Base-by-base conservation (phyloP, 2,329 filamentous ascomycete genomes). In the Trichoderma simmonsii region DNA sequence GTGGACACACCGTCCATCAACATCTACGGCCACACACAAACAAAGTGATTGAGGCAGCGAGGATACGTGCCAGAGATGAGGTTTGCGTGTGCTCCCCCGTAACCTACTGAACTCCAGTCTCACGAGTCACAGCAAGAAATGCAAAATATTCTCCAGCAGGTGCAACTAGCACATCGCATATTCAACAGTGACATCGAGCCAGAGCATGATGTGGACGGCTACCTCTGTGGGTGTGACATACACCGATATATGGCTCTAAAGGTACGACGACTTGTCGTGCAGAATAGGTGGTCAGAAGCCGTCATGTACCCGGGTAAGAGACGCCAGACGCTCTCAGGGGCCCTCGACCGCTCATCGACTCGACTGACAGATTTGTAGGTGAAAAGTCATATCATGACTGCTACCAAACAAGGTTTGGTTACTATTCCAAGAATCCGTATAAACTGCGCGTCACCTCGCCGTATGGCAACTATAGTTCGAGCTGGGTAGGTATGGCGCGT, bases 301-400 rank as follows among this genome's bases (percentile, higher is more conserved):
- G 43, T 48, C 43, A 48, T 48, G 43, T 48, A 48, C 43, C 43
- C 43, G 7, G 43, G 43, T 48, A 48, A 48, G 18, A 48, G n/a
- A 48, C 43, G n/a, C n/a, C 18, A n/a, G 18, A 48, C 4, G 6
- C n/a, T 48, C 43, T 48, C 43, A 48, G 43, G 43, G 15, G 28
- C n/a, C 30, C 30, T 60, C 30, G 57, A 36, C 18, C 15, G 11
- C 67, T 51, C 56, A 63, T 30, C 14, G 32, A 71, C 26, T 36
- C 26, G 18, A 30, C 11, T 63, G 30, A 36, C 59, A n/a, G 65
- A 36, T 65, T n/a, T 70, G 51, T n/a, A 74, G 73, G 83, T 75
- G 77, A 82, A 73, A 79, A 80, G 73, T 56, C 76, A 4, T 82
- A 82, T 72, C 78, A 80, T 67, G 71, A 74, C 64, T 34, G 57